phyloP scores from a whole-genome alignment of 1,284 basidiomycete species.

The Ganoderma lingzhi region DNA sequence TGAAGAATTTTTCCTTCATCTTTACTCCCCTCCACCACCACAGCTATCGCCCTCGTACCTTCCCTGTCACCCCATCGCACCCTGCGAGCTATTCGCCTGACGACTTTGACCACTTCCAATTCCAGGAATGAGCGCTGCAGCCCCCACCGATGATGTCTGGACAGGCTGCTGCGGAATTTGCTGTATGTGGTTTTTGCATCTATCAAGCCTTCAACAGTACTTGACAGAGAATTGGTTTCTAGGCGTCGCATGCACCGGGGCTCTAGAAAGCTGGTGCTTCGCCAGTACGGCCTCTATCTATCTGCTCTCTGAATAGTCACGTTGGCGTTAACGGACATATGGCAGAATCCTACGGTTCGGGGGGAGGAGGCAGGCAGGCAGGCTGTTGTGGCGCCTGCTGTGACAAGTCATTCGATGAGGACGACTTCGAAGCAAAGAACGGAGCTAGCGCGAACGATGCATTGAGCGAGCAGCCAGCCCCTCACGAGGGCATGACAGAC shows the following conservation, averaged over 20 bases:
- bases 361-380: conserved; percentile 13
- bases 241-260: conserved; percentile 26
- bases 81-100: neutral
- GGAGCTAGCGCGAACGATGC: neutral
- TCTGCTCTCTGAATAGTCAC: neutral
- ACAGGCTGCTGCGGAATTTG: neutral
- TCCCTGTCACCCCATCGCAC: neutral
- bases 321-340: neutral
- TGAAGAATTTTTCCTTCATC: neutral
- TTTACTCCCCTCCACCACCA: neutral
- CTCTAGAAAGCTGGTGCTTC: conserved; percentile 24
- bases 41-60: neutral
- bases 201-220: neutral
- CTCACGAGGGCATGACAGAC: conserved; percentile 24
- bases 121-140: neutral
- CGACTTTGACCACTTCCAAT: neutral
- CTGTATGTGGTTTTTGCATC: neutral
- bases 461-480: conserved; percentile 21
- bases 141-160: neutral
- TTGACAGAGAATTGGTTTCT: neutral
- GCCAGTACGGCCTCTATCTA: conserved; percentile 14
- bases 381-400: conserved; percentile 34
- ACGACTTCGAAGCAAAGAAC: conserved; percentile 26
- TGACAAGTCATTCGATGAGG: conserved; percentile 33
- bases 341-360: conserved; percentile 20